Conservation (phyloP, 805 yeast genomes). For the Cyberlindnera meyerae region DNA sequence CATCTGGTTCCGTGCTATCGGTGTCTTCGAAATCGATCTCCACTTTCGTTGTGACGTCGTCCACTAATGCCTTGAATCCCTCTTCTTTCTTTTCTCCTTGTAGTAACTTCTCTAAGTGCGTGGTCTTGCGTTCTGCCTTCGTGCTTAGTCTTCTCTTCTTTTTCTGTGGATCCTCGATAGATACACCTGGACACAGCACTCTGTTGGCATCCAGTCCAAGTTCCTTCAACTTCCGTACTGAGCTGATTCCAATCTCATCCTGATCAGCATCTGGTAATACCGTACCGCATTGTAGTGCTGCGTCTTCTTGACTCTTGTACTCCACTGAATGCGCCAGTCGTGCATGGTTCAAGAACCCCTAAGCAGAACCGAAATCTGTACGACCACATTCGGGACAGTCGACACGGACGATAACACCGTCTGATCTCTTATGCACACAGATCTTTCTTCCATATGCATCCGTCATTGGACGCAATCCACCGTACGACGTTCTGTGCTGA, state of each 20-base stretch:
- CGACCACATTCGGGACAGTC: constrained; percentile 66
- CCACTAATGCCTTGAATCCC: constrained; percentile 19
- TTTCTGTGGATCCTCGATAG: constrained; percentile 15
- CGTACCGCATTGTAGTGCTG: constrained; percentile 64
- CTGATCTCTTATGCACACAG: constrained; percentile 62
- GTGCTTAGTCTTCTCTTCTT: constrained; percentile 16
- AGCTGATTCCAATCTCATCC: constrained; percentile 45
- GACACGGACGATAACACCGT: constrained; percentile 63
- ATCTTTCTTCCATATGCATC: constrained; percentile 34
- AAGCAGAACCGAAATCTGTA: constrained; percentile 70
- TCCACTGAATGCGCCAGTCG: constrained; percentile 70
- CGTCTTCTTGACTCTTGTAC: constrained; percentile 67
- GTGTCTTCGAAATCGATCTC: constrained; percentile 14
- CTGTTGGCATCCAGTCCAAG: constrained; percentile 38
- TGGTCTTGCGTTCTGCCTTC: constrained; percentile 1
- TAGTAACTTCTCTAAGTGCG: constrained; percentile 15
- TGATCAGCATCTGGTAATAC: constrained; percentile 51
- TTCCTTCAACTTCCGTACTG: constrained; percentile 31
- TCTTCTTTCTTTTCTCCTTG: constrained; percentile 6
- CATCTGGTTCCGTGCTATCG: constrained; percentile 6
- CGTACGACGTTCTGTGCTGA: constrained; percentile 33
- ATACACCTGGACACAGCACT: constrained; percentile 28
- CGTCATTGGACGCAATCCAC: constrained; percentile 45
- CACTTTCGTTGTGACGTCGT: constrained; percentile 21
- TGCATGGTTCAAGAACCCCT: constrained; percentile 75